Conservation (phyloP, 768 basidiomycete species). For the Leccinum truebloodii region DNA sequence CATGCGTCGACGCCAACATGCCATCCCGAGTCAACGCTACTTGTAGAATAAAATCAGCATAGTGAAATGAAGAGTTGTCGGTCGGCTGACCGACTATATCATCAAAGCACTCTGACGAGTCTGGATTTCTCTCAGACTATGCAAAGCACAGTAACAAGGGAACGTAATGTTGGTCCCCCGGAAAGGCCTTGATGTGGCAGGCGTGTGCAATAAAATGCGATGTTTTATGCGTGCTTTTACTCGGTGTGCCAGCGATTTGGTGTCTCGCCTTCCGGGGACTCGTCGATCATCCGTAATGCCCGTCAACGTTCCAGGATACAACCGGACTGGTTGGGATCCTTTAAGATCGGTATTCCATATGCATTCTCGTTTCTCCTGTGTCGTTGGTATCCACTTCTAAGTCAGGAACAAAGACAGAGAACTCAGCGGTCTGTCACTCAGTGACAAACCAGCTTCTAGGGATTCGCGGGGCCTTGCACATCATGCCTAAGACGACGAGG, state of each 20-base stretch:
- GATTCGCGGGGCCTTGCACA: too few species aligned
- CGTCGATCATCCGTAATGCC: conserved; percentile 44
- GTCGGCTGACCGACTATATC: conserved; percentile 50
- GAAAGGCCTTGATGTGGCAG: conserved; percentile 53
- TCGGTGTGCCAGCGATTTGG: not conserved
- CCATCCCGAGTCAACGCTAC: conserved; percentile 34
- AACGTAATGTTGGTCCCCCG: conserved; percentile 47
- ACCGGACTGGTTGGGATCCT: not conserved
- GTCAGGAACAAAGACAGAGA: too few species aligned
- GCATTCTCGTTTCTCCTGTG: conserved; percentile 37
- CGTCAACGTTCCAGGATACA: conserved; percentile 62
- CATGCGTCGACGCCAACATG: conserved; percentile 31
- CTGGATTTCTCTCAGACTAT: conserved; percentile 52
- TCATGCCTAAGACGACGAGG: too few species aligned
- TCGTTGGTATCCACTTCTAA: too few species aligned
- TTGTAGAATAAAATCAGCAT: conserved; percentile 34
- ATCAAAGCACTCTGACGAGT: conserved; percentile 48
- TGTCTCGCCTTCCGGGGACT: conserved; percentile 60
- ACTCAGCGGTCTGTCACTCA: too few species aligned
- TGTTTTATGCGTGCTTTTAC: conserved; percentile 51
- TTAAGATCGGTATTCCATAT: conserved; percentile 55
- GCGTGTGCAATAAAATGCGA: conserved; percentile 66
- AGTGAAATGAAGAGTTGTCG: not conserved
- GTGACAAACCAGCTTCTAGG: too few species aligned
- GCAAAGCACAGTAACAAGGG: conserved; percentile 62